These are phyloP conservation scores for Globisporangium acanthophoron DNA, from an alignment of 352 stramenopile genomes.

Conservation along the genomic window DNA sequence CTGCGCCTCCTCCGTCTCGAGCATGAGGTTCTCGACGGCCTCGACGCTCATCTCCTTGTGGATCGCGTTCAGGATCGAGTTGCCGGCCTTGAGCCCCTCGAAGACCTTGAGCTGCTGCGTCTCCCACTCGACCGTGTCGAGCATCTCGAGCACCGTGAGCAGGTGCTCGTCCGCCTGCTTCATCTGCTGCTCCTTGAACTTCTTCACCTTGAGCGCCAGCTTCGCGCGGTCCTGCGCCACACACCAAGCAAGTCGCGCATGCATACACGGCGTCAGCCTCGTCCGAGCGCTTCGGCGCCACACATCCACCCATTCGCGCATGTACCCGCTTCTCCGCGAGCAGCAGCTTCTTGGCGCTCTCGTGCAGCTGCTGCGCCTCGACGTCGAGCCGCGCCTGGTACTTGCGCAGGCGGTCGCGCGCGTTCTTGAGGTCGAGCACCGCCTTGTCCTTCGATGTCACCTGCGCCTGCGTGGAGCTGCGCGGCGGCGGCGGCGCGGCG, in stretches of 20 bases:
- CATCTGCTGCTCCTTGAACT: conserved; percentile 89
- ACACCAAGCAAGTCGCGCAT: conserved; percentile 3
- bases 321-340: conserved; percentile 57
- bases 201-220: conserved; percentile 84
- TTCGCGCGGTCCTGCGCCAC: conserved; percentile 68
- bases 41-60: conserved; percentile 89
- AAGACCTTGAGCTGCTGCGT: conserved; percentile 86
- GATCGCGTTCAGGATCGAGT: conserved; percentile 83
- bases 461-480: conserved; percentile 35
- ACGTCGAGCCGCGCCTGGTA: conserved; percentile 79
- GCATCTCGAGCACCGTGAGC: conserved; percentile 80
- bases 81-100: conserved; percentile 84
- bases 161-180: conserved; percentile 80
- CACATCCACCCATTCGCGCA: neutral
- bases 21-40: conserved; percentile 84
- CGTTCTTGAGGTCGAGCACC: conserved; percentile 86
- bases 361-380: conserved; percentile 72
- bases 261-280: neutral
- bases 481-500: conserved; percentile 5
- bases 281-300: no score
- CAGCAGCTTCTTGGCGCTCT: conserved; percentile 74
- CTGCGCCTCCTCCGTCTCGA: conserved; percentile 84
- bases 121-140: conserved; percentile 88
- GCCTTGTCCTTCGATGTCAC: conserved; percentile 88
- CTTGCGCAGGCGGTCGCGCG: conserved; percentile 81